Evolutionary conservation across 352 stramenopile species (phyloP).

Genomic region (Phytophthora fragariae): DNA sequence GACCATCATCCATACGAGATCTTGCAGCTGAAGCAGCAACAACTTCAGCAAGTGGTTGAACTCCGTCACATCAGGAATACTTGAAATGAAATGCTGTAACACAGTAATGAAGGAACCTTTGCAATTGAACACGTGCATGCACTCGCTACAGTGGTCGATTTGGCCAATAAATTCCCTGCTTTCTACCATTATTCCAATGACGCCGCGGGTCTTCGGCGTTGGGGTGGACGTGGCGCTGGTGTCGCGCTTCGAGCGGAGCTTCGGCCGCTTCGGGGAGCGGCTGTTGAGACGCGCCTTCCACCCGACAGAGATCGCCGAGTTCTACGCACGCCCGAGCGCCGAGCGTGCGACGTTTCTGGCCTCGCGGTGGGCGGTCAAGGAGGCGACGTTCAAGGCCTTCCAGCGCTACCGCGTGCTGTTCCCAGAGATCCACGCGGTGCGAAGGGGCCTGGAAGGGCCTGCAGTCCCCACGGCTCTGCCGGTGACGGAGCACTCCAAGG

Average conservation of each 20-base stretch:
- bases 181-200: constrained; percentile 3
- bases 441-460: not conserved
- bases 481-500: constrained; percentile 42
- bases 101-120: too few relatives aligned
- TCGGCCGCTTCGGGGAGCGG: constrained; percentile 65
- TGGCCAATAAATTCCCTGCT: too few relatives aligned
- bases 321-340: constrained; percentile 44
- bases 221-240: constrained; percentile 78
- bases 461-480: constrained; percentile 39
- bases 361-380: constrained; percentile 85
- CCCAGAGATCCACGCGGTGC: constrained; percentile 64
- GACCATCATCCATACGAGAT: constrained; percentile 26
- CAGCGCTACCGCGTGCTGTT: constrained; percentile 81
- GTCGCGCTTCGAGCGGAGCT: constrained; percentile 60
- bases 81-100: too few relatives aligned
- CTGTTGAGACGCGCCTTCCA: constrained; percentile 75
- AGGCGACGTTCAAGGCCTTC: constrained; percentile 88
- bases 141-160: not conserved
- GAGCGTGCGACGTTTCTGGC: constrained; percentile 69
- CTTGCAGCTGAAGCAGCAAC: constrained; percentile 28
- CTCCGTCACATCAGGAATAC: constrained; percentile 14
- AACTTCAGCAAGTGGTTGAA: constrained; percentile 31
- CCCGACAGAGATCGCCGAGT: constrained; percentile 69
- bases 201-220: constrained; percentile 60
- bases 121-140: not conserved